phyloP scores from a whole-genome alignment of 306 rosid genomes.

The Cicer pinnatifidum region DNA sequence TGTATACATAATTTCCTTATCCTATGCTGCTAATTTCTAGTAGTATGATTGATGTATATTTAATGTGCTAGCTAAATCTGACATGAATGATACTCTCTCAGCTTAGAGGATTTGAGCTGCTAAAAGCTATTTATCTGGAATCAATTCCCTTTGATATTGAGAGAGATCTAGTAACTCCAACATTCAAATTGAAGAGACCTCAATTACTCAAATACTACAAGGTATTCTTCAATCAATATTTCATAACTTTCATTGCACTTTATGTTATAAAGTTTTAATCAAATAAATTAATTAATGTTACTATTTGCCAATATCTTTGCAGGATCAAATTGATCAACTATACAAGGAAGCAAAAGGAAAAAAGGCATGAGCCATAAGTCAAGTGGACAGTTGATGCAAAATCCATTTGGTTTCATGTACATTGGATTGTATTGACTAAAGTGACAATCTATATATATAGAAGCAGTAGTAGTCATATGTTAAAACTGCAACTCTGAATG shows the following conservation, averaged over 20 bases:
- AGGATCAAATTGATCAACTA: constrained; percentile 68
- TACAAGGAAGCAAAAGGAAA: constrained; percentile 72
- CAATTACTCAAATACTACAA: constrained; percentile 71
- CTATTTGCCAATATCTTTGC: constrained; percentile 35
- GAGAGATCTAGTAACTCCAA: constrained; percentile 89
- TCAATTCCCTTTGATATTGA: constrained; percentile 84
- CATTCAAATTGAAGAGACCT: constrained; percentile 90
- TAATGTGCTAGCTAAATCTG: constrained; percentile 36
- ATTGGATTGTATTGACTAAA: constrained; percentile 29
- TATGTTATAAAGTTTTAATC: background rate
- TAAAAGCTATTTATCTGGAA: constrained; percentile 84
- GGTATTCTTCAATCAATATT: constrained; percentile 51
- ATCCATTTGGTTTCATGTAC: constrained; percentile 38
- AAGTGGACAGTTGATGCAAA: constrained; percentile 29
- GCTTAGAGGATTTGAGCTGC: constrained; percentile 92
- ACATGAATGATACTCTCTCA: constrained; percentile 48
- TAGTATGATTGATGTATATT: constrained; percentile 30
- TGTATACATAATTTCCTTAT: constrained; percentile 39
- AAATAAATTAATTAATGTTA: background rate
- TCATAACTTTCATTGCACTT: background rate
- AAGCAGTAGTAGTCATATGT: constrained; percentile 3
- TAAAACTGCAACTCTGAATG: constrained; percentile 1
- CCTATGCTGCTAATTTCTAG: constrained; percentile 11
- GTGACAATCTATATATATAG: constrained; percentile 21
- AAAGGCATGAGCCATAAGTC: constrained; percentile 45